Evolutionary conservation across 2,329 filamentous ascomycete species (phyloP).

Genomic region (Epichloe gansuensis): DNA sequence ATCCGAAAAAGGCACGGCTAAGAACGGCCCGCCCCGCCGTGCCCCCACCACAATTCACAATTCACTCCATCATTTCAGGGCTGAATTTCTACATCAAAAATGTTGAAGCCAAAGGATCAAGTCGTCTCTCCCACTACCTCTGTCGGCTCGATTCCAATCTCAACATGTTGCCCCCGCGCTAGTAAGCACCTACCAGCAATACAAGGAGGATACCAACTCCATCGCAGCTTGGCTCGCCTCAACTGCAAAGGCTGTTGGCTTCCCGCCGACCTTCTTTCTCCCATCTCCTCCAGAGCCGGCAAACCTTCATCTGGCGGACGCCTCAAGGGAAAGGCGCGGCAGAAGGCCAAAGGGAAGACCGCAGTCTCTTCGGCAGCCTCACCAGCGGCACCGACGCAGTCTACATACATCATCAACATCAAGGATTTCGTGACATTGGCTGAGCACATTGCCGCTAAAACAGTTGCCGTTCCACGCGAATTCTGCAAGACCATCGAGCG

Average conservation of each 20-base stretch:
- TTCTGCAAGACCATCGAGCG: constrained; percentile 22
- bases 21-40: no score
- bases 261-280: constrained; percentile 12
- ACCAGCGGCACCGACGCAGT: neutral
- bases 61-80: no score
- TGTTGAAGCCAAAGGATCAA: no score
- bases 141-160: no score
- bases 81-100: no score
- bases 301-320: neutral
- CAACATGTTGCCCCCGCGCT: constrained; percentile 14
- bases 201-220: constrained; percentile 28
- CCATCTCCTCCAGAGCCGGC: neutral
- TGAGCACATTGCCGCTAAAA: constrained; percentile 8
- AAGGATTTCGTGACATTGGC: constrained; percentile 27
- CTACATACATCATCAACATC: constrained; percentile 23
- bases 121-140: no score
- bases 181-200: constrained; percentile 22
- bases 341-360: neutral
- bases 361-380: neutral
- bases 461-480: constrained; percentile 16
- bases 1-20: no score
- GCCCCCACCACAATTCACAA: no score
- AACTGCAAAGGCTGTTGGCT: constrained; percentile 25
- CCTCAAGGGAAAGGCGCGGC: neutral
- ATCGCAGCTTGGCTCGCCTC: constrained; percentile 30